These are phyloP conservation scores for Fusarium drepaniforme DNA, from an alignment of 2,329 filamentous ascomycete species.

Conservation along the genomic window DNA sequence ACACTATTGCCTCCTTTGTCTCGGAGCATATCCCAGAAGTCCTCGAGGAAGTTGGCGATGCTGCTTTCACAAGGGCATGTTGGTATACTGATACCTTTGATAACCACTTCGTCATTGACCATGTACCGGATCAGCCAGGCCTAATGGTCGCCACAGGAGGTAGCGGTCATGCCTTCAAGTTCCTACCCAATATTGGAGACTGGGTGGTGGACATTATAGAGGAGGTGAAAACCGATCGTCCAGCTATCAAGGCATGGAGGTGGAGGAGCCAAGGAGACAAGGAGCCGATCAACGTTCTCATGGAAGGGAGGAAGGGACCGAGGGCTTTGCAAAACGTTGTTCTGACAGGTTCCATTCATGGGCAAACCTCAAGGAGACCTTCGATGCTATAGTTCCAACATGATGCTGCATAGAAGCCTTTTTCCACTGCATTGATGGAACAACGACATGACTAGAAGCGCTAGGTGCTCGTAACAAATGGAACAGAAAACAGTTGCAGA, in stretches of 20 bases:
- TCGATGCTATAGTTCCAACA: neutral
- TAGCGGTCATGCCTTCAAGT: conserved; percentile 42
- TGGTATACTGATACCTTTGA: conserved; percentile 46
- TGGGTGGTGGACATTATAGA: conserved; percentile 23
- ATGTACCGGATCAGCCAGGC: conserved; percentile 6
- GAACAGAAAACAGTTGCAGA: too few relatives aligned
- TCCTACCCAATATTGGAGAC: conserved; percentile 19
- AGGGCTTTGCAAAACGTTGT: neutral
- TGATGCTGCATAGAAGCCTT: fast-evolving
- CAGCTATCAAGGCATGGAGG: neutral
- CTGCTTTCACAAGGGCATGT: conserved; percentile 62
- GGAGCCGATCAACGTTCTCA: neutral
- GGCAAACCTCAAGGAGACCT: neutral
- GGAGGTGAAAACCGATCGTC: neutral
- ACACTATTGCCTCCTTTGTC: conserved; percentile 45
- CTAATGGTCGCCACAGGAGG: conserved; percentile 25
- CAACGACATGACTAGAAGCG: neutral
- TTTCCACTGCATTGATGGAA: neutral
- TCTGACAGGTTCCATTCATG: neutral
- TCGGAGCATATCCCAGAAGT: conserved; percentile 58
- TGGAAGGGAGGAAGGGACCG: neutral
- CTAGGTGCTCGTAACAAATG: neutral
- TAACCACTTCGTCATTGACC: conserved; percentile 29
- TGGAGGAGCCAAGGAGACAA: neutral
- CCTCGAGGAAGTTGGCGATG: conserved; percentile 22